Conservation (phyloP, 306 rosid species). For the Alnus rubra region DNA sequence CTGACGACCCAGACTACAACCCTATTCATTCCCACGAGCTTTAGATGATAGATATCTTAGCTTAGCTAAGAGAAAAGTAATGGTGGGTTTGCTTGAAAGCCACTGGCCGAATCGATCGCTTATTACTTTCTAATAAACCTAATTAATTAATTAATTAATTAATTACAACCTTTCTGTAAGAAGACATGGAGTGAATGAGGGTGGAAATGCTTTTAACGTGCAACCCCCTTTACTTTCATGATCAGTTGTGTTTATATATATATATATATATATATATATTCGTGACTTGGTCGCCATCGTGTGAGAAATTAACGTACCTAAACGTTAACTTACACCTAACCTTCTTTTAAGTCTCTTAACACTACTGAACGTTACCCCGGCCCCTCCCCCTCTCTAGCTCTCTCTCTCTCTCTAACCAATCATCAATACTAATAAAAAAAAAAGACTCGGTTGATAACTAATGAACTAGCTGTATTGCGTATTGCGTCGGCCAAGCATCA, state of each 20-base stretch:
- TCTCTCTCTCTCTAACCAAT: neutral
- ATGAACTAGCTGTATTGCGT: no score
- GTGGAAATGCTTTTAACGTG: conserved; percentile 57
- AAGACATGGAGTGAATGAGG: conserved; percentile 38
- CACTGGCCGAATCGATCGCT: conserved; percentile 37
- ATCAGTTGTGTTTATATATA: conserved; percentile 15
- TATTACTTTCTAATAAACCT: conserved; percentile 12
- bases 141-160: no score
- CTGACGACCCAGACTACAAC: neutral
- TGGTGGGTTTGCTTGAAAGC: conserved; percentile 3
- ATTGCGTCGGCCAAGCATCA: no score
- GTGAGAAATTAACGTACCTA: conserved; percentile 38
- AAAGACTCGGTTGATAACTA: no score
- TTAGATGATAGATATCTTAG: conserved; percentile 11
- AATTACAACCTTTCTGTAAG: conserved; percentile 33
- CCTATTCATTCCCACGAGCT: conserved; percentile 13
- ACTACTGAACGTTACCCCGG: neutral
- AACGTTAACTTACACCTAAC: conserved; percentile 42
- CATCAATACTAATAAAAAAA: no score
- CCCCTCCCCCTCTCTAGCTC: no score
- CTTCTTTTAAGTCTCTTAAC: conserved; percentile 29
- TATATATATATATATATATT: neutral
- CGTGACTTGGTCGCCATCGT: conserved; percentile 39
- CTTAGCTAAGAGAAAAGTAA: no score
- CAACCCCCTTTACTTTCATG: conserved; percentile 37